A percentile compares a stretch with the other conserved stretches of the same genome.
phyloP scores from a whole-genome alignment of 1,284 basidiomycete genomes.

The Rhodotorula mucilaginosa region DNA sequence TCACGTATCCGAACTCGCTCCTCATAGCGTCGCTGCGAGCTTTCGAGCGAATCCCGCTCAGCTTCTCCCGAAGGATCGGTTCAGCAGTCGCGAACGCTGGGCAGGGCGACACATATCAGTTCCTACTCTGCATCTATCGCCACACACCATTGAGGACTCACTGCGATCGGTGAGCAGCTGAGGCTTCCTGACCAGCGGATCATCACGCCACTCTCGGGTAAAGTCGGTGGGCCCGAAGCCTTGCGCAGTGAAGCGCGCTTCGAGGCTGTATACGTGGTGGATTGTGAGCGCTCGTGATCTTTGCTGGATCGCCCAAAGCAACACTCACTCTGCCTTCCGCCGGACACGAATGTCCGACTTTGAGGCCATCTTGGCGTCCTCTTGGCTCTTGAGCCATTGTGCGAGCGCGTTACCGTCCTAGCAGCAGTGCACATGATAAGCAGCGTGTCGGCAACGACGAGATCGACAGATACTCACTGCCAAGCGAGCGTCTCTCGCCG shows the following conservation, averaged over 20 bases:
- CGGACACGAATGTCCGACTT: slow-evolving; percentile 1
- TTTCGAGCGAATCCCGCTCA: not conserved
- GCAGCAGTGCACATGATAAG: not conserved
- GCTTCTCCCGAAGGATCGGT: not conserved
- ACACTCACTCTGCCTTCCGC: slow-evolving; percentile 12
- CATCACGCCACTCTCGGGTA: not conserved
- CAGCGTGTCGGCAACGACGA: fast-evolving
- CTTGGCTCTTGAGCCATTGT: not conserved
- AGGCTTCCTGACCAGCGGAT: not conserved
- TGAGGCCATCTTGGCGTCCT: slow-evolving; percentile 2
- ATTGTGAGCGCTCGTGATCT: not conserved
- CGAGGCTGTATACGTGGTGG: not conserved
- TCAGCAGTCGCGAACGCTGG: not conserved
- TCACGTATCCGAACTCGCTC: too few species aligned
- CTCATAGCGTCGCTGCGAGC: not conserved
- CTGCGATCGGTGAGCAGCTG: slow-evolving; percentile 4
- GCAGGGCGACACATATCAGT: too few species aligned
- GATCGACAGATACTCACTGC: not conserved
- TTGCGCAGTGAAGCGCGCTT: not conserved
- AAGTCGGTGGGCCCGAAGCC: slow-evolving; percentile 2
- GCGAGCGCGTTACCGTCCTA: slow-evolving; percentile 8
- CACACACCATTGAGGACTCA: not conserved
- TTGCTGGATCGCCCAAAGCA: not conserved
- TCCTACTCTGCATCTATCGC: too few species aligned
- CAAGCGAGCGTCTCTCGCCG: not conserved